These are phyloP conservation scores for Phytopythium vexans DNA, from an alignment of 352 stramenopile species.

Conservation along the genomic window DNA sequence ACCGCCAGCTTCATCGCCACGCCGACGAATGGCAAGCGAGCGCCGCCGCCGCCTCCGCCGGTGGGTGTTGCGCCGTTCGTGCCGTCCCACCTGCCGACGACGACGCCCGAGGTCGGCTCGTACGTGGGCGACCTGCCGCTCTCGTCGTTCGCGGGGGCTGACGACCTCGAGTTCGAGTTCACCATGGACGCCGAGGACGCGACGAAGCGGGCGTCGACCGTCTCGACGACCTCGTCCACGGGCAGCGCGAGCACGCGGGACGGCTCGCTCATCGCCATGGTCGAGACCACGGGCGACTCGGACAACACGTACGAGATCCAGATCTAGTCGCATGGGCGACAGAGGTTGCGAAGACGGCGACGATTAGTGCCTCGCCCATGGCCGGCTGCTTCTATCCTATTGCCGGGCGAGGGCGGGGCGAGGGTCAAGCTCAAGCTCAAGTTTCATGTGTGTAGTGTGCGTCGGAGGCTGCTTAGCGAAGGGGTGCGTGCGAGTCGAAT, in stretches of 20 bases:
- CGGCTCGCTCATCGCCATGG: slow-evolving; percentile 36
- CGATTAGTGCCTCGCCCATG: no score
- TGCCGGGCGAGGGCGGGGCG: no score
- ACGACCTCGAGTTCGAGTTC: slow-evolving; percentile 19
- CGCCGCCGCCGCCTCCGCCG: slow-evolving; percentile 6
- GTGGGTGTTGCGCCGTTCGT: not conserved
- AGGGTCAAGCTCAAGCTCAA: no score
- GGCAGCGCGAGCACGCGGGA: slow-evolving; percentile 22
- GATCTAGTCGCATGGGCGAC: slow-evolving; percentile 2
- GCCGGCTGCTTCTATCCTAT: no score
- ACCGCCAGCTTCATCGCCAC: not conserved
- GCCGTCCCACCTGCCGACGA: not conserved
- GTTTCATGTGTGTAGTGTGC: no score
- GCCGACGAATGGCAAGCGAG: not conserved
- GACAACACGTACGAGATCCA: slow-evolving; percentile 10
- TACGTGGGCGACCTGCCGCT: slow-evolving; percentile 23
- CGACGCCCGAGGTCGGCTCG: slow-evolving; percentile 3
- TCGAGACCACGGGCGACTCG: slow-evolving; percentile 22
- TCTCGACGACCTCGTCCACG: slow-evolving; percentile 8
- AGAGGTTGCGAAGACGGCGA: not conserved
- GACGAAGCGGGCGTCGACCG: slow-evolving; percentile 10
- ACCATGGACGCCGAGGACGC: slow-evolving; percentile 10
- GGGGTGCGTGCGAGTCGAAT: no score
- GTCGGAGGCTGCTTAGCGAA: no score
- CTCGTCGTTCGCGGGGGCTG: slow-evolving; percentile 17